A percentile compares a stretch with the other conserved stretches of the same genome.
Conservation (phyloP, 331 rosid genomes). For the Pyracantha coccinea region DNA sequence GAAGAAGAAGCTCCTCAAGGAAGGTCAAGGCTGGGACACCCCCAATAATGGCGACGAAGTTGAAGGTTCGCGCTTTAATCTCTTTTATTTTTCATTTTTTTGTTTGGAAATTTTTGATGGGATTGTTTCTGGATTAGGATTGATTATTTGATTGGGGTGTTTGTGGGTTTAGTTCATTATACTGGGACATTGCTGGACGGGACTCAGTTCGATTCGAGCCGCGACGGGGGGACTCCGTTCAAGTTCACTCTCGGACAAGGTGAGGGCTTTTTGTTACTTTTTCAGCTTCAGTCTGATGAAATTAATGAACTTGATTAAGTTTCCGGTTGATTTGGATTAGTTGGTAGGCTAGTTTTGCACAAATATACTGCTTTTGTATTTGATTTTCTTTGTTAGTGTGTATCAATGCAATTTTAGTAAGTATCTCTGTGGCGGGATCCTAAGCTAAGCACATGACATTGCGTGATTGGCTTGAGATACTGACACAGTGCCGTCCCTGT, state of each 20-base stretch:
- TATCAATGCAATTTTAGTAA: too few relatives aligned
- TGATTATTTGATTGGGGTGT: not conserved
- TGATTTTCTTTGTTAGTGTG: too few relatives aligned
- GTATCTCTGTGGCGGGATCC: too few relatives aligned
- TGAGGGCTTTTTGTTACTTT: not conserved
- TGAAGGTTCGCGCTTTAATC: constrained; percentile 37
- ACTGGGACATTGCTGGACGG: constrained; percentile 89
- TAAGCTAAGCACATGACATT: too few relatives aligned
- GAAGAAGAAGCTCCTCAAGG: constrained; percentile 83
- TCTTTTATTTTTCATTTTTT: not conserved
- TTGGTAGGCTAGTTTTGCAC: not conserved
- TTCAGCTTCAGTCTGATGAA: not conserved
- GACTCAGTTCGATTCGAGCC: constrained; percentile 88
- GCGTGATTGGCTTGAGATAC: too few relatives aligned
- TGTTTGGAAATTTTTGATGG: not conserved
- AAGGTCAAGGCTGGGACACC: constrained; percentile 72
- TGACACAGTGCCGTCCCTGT: too few relatives aligned
- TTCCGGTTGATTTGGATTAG: not conserved
- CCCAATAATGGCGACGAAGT: constrained; percentile 90
- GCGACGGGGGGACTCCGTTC: constrained; percentile 62
- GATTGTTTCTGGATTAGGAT: not conserved
- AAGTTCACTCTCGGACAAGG: constrained; percentile 91
- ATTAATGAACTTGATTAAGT: not conserved
- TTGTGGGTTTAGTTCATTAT: constrained; percentile 53
- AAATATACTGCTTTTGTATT: not conserved